Conservation (phyloP, 768 basidiomycete species). For the Tulasnella sp. region DNA sequence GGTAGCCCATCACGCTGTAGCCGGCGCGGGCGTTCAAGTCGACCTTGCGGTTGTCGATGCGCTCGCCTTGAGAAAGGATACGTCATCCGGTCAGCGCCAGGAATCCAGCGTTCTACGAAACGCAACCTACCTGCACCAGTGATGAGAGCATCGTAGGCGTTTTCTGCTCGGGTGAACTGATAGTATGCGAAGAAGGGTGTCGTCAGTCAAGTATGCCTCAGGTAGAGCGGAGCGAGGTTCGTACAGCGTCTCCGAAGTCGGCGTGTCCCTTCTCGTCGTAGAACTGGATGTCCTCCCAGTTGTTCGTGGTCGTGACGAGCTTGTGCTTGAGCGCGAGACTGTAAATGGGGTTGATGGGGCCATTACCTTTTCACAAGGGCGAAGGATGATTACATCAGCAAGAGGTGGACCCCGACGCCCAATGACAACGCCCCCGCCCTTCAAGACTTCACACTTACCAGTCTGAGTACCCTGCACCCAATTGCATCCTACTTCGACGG, state of each 20-base stretch:
- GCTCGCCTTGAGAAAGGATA: conserved; percentile 46
- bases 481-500: conserved; percentile 57
- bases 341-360: conserved; percentile 63
- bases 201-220: not conserved
- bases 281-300: conserved; percentile 31
- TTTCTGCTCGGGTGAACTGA: not conserved
- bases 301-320: conserved; percentile 15
- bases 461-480: conserved; percentile 53
- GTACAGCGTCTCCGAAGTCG: not conserved
- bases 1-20: conserved; percentile 56
- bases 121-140: not conserved
- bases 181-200: not conserved
- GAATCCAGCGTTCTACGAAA: too few species aligned
- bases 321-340: conserved; percentile 47
- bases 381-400: not conserved
- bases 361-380: conserved; percentile 41
- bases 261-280: conserved; percentile 26
- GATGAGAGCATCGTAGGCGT: not conserved
- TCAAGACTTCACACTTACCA: conserved; percentile 35
- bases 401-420: not conserved
- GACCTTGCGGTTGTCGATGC: conserved; percentile 53
- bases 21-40: conserved; percentile 60
- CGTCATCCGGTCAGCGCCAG: not conserved
- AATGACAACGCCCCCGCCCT: too few species aligned
- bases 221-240: not conserved